A percentile compares a stretch with the other conserved stretches of the same genome.
Conservation (phyloP, 2,329 filamentous ascomycete species). For the Tolypocladium tropicale region DNA sequence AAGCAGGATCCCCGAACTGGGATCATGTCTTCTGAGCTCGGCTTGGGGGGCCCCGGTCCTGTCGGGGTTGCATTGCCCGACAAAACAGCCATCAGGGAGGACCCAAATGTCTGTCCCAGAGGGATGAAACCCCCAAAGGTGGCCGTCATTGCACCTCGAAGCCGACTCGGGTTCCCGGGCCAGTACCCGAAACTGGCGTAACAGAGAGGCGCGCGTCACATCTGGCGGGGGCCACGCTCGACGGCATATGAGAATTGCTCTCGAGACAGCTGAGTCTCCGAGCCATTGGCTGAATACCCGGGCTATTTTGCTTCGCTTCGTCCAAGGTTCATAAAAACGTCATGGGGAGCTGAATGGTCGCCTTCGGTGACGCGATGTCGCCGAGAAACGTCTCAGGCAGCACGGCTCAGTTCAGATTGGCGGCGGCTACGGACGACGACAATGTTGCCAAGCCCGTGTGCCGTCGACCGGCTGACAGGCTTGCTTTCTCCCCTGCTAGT, state of each 20-base stretch:
- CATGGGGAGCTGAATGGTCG: neutral
- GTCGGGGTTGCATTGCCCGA: neutral
- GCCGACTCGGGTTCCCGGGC: neutral
- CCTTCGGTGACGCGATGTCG: neutral
- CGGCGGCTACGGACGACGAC: neutral
- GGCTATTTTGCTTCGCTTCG: neutral
- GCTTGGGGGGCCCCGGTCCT: neutral
- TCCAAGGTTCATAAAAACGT: neutral
- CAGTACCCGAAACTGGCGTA: neutral
- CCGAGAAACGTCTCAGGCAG: neutral
- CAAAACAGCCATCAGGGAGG: neutral
- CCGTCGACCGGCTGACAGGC: neutral
- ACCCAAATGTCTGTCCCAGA: neutral
- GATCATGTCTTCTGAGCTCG: constrained; percentile 1
- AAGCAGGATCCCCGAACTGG: neutral
- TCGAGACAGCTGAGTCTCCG: neutral
- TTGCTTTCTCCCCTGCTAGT: neutral
- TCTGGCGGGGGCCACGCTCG: neutral
- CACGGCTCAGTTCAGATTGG: neutral
- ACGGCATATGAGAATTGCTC: neutral
- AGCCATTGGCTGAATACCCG: neutral
- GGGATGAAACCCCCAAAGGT: neutral
- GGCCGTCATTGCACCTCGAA: neutral
- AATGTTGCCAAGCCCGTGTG: neutral
- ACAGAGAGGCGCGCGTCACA: neutral